phyloP scores from a whole-genome alignment of 768 basidiomycete genomes.

The Suillus occidentalis region DNA sequence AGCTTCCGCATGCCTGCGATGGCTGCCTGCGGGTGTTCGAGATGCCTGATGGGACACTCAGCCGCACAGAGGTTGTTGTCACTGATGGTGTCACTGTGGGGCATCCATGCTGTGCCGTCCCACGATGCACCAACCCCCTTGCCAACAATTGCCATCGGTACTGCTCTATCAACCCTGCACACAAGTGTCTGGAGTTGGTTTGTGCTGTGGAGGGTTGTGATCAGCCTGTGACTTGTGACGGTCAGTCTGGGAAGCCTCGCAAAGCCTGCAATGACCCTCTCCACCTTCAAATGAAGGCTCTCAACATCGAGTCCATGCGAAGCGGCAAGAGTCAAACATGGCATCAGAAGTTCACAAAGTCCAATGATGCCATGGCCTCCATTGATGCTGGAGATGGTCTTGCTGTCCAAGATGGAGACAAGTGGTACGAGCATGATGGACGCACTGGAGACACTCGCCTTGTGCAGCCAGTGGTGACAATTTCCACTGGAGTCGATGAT shows the following conservation, averaged over 20 bases:
- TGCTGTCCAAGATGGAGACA: not conserved
- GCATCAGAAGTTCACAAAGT: not conserved
- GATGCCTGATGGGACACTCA: conserved; percentile 9
- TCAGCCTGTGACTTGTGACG: not conserved
- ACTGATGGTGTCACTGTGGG: conserved; percentile 23
- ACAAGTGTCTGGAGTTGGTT: not conserved
- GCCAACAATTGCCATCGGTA: conserved; percentile 18
- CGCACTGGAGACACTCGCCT: not conserved
- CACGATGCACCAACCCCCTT: conserved; percentile 13
- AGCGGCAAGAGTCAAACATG: not conserved
- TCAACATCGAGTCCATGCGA: not conserved
- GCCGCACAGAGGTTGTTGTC: conserved; percentile 10
- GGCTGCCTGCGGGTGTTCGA: conserved; percentile 24
- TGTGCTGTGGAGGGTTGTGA: conserved; percentile 11
- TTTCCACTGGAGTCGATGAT: too few relatives aligned
- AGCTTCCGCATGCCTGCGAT: too few relatives aligned
- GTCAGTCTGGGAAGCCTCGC: not conserved
- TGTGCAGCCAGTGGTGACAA: not conserved
- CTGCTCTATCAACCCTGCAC: conserved; percentile 11
- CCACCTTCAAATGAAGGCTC: not conserved
- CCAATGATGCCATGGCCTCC: too few relatives aligned
- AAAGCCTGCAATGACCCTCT: conserved; percentile 9
- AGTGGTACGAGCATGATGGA: not conserved
- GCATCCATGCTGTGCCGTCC: conserved; percentile 13
- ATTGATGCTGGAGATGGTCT: not conserved